These are phyloP conservation scores for Globisporangium orthogonon DNA, from an alignment of 352 stramenopile species.

Conservation along the genomic window DNA sequence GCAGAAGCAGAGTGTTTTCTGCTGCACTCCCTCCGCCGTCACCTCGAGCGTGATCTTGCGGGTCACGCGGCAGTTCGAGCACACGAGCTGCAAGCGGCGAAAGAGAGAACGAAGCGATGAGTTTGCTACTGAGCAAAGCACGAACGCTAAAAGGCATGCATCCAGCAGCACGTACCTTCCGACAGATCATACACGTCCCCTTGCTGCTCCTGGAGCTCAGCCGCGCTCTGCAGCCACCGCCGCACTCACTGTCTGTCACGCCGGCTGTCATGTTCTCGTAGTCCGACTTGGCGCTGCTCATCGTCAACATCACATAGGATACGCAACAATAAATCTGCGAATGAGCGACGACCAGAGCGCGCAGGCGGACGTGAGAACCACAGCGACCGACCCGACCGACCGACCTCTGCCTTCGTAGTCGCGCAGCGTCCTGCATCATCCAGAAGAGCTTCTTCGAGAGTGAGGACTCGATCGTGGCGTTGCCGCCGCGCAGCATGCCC, in stretches of 20 bases:
- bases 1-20: conserved; percentile 28
- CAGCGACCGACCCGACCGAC: not conserved
- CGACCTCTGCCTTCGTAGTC: conserved; percentile 15
- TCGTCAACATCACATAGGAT: not conserved
- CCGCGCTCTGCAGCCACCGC: conserved; percentile 25
- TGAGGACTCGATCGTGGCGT: conserved; percentile 27
- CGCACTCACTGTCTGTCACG: conserved; percentile 16
- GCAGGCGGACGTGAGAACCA: not conserved
- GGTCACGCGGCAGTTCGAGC: conserved; percentile 26
- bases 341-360: too few relatives aligned
- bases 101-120: not conserved
- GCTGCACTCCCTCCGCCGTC: conserved; percentile 15
- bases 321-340: too few relatives aligned
- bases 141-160: too few relatives aligned
- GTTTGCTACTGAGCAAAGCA: too few relatives aligned
- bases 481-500: conserved; percentile 16
- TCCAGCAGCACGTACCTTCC: conserved; percentile 18
- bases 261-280: not conserved
- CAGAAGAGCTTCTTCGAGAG: conserved; percentile 40
- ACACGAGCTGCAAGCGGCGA: conserved; percentile 25
- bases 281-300: conserved; percentile 1
- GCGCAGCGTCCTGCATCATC: conserved; percentile 35
- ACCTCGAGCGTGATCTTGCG: conserved; percentile 33
- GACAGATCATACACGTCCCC: conserved; percentile 32
- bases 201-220: conserved; percentile 19